A percentile compares a stretch with the other conserved stretches of the same genome.
Evolutionary conservation across 805 yeast genomes (phyloP).

Genomic region (Sungouiozyma intestinalis): DNA sequence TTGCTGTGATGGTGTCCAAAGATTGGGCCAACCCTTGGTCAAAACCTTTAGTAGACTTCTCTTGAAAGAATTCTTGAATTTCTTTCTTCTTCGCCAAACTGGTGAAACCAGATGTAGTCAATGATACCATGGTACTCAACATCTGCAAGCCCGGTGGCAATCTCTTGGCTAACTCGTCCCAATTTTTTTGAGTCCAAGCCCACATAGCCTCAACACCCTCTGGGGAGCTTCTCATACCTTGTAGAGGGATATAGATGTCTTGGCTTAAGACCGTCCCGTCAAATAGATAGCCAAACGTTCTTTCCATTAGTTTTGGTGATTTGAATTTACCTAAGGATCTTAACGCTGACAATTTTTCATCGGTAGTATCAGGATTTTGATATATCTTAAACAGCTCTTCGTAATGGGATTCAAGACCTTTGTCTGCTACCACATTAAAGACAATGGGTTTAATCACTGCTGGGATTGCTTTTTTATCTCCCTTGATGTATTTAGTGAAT

Average conservation of each 20-base stretch:
- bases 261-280: constrained; percentile 56
- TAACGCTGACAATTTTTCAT: constrained; percentile 62
- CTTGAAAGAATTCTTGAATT: constrained; percentile 41
- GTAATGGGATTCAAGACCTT: constrained; percentile 47
- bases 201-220: constrained; percentile 62
- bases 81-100: constrained; percentile 41
- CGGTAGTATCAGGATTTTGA: constrained; percentile 46
- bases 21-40: constrained; percentile 56
- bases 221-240: constrained; percentile 52
- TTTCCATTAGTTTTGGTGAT: constrained; percentile 40
- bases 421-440: constrained; percentile 54
- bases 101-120: constrained; percentile 54
- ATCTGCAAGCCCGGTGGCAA: constrained; percentile 76
- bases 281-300: constrained; percentile 46
- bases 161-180: constrained; percentile 55
- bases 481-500: constrained; percentile 45
- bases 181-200: constrained; percentile 62
- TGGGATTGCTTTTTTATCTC: constrained; percentile 59
- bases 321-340: constrained; percentile 57
- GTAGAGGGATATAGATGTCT: constrained; percentile 70
- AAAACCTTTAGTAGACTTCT: constrained; percentile 50
- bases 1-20: constrained; percentile 49
- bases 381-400: constrained; percentile 53
- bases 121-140: constrained; percentile 63
- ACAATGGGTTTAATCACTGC: constrained; percentile 63